Evolutionary conservation across 495 filamentous ascomycete genomes (phyloP).

Genomic region (Daldinia caldariorum): DNA sequence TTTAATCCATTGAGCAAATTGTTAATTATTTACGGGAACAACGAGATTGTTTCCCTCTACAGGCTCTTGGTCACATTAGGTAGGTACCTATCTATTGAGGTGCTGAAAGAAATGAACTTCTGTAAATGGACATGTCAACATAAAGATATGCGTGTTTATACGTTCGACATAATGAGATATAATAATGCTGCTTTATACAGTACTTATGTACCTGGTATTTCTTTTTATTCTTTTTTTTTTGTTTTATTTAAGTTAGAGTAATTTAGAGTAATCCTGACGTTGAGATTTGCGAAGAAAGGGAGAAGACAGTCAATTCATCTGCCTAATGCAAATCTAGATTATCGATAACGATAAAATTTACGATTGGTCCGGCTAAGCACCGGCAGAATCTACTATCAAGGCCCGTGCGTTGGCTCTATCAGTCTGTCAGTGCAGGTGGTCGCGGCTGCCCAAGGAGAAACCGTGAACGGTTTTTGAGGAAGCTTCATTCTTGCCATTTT

Average conservation of each 20-base stretch:
- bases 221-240: too few relatives aligned
- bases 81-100: too few relatives aligned
- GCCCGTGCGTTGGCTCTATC: slow-evolving; percentile 25
- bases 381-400: slow-evolving; percentile 10
- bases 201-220: background rate
- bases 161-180: too few relatives aligned
- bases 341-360: background rate
- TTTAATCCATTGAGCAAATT: too few relatives aligned
- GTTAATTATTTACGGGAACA: too few relatives aligned
- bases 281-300: background rate
- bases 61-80: too few relatives aligned
- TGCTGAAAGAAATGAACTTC: too few relatives aligned
- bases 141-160: too few relatives aligned
- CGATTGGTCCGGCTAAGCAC: slow-evolving; percentile 21
- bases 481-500: slow-evolving; percentile 31
- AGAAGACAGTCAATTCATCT: background rate
- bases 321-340: background rate
- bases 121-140: too few relatives aligned
- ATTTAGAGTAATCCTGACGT: background rate
- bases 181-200: background rate
- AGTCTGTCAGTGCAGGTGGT: background rate
- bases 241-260: background rate
- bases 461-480: slow-evolving; percentile 34
- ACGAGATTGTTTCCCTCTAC: too few relatives aligned
- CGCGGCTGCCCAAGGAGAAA: slow-evolving; percentile 35